Conservation (phyloP, 2,329 filamentous ascomycete genomes). For the Fusarium nelsonii region DNA sequence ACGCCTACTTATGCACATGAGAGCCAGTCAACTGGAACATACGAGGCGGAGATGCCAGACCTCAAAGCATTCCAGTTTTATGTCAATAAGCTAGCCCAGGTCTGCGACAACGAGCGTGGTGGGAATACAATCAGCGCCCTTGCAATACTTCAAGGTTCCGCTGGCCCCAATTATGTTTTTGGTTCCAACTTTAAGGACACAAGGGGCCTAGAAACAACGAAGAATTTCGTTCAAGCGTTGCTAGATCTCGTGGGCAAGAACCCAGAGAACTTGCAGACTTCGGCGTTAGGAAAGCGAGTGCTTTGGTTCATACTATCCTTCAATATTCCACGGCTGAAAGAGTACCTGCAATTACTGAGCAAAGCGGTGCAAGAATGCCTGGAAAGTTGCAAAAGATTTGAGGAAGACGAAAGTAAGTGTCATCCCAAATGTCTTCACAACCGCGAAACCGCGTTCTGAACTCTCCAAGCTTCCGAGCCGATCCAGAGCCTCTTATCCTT, state of each 20-base stretch:
- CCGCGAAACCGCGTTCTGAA: background rate
- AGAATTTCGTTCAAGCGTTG: background rate
- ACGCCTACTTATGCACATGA: background rate
- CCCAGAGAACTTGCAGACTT: background rate
- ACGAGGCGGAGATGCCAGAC: background rate
- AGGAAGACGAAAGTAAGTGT: background rate
- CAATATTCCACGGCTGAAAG: background rate
- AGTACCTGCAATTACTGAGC: background rate
- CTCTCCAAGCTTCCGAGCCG: background rate
- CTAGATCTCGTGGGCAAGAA: constrained; percentile 10
- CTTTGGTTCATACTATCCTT: constrained; percentile 18
- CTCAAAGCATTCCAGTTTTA: background rate
- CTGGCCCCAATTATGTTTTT: background rate
- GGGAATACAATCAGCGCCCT: constrained; percentile 6
- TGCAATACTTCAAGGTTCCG: background rate
- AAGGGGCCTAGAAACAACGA: background rate
- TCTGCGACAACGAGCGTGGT: constrained; percentile 15
- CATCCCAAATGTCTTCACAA: too few species aligned
- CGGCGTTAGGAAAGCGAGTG: constrained; percentile 21
- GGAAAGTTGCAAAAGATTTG: background rate
- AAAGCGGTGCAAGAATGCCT: background rate
- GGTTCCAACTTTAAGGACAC: background rate
- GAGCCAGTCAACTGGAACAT: fast-evolving
- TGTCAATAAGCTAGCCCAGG: constrained; percentile 13
- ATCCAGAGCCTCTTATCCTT: background rate